These are phyloP conservation scores for Naganishia randhawae DNA, from an alignment of 768 basidiomycete genomes.

Conservation along the genomic window DNA sequence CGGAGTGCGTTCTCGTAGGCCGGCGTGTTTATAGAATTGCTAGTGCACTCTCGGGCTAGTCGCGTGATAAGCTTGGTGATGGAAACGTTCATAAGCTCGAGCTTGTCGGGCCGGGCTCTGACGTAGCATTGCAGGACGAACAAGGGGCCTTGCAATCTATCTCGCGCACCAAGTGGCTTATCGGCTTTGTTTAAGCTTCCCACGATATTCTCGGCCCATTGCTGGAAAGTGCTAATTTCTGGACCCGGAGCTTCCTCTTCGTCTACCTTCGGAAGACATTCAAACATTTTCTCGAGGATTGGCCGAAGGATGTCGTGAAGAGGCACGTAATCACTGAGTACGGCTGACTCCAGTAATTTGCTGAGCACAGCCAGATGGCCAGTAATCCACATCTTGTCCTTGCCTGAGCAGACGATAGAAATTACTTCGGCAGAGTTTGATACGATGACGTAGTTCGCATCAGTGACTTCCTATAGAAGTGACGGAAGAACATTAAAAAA, in stretches of 20 bases:
- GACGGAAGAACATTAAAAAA: not conserved
- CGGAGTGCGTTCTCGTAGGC: slow-evolving; percentile 54
- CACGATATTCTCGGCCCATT: slow-evolving; percentile 36
- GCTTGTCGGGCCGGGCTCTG: slow-evolving; percentile 70
- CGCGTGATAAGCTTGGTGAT: slow-evolving; percentile 81
- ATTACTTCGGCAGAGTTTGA: slow-evolving; percentile 82
- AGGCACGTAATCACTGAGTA: slow-evolving; percentile 70
- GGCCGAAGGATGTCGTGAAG: slow-evolving; percentile 79
- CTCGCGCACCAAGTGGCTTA: slow-evolving; percentile 43
- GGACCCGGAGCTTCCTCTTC: slow-evolving; percentile 57
- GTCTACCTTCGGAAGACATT: slow-evolving; percentile 70
- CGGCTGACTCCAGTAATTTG: slow-evolving; percentile 79
- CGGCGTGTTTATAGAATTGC: slow-evolving; percentile 46
- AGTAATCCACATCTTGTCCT: slow-evolving; percentile 75
- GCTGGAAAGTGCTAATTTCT: slow-evolving; percentile 27
- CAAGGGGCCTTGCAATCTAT: slow-evolving; percentile 66
- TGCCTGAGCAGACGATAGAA: slow-evolving; percentile 75
- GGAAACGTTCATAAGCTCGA: slow-evolving; percentile 70
- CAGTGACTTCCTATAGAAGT: slow-evolving; percentile 64
- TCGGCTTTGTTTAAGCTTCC: slow-evolving; percentile 39
- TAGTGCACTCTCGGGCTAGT: slow-evolving; percentile 81
- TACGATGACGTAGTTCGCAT: slow-evolving; percentile 64
- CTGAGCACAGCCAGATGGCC: slow-evolving; percentile 69
- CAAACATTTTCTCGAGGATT: slow-evolving; percentile 74
- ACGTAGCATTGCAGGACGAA: slow-evolving; percentile 84